phyloP scores from a whole-genome alignment of 108 stramenopile genomes.

The Cyclotella atomus region DNA sequence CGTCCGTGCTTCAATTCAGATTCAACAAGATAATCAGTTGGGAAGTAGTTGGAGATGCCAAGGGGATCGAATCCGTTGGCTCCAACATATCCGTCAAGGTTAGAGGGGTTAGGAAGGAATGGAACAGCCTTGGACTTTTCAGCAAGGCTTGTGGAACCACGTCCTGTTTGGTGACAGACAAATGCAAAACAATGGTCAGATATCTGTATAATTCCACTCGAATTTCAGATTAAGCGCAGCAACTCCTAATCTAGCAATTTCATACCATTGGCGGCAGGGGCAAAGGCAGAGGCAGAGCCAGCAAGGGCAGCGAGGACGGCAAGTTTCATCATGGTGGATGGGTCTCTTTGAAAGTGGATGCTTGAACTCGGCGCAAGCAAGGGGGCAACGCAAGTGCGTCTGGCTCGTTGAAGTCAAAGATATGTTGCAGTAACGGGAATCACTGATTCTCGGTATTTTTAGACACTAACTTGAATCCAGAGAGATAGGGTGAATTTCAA shows the following conservation, averaged over 20 bases:
- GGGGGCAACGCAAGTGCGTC: not conserved
- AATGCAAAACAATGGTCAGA: no score
- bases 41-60: slow-evolving; percentile 86
- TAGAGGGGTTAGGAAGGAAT: slow-evolving; percentile 90
- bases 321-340: slow-evolving; percentile 60
- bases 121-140: slow-evolving; percentile 79
- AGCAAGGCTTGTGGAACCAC: slow-evolving; percentile 45
- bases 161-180: slow-evolving; percentile 11
- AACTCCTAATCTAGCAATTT: not conserved
- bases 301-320: slow-evolving; percentile 13
- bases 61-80: slow-evolving; percentile 94
- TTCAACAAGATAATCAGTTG: slow-evolving; percentile 92
- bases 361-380: not conserved
- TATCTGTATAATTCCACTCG: no score
- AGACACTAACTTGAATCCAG: no score
- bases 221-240: no score
- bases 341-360: not conserved
- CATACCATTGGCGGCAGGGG: slow-evolving; percentile 57
- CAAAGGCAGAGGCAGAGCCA: slow-evolving; percentile 56
- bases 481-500: no score
- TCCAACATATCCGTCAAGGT: slow-evolving; percentile 88
- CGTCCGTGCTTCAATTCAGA: slow-evolving; percentile 97
- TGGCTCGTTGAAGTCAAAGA: not conserved
- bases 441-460: no score
- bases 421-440: no score